Percentiles rank a stretch among this genome's conserved stretches.
Conservation (phyloP, 371 early-diverging fungal species). For the Zychaea mexicana region DNA sequence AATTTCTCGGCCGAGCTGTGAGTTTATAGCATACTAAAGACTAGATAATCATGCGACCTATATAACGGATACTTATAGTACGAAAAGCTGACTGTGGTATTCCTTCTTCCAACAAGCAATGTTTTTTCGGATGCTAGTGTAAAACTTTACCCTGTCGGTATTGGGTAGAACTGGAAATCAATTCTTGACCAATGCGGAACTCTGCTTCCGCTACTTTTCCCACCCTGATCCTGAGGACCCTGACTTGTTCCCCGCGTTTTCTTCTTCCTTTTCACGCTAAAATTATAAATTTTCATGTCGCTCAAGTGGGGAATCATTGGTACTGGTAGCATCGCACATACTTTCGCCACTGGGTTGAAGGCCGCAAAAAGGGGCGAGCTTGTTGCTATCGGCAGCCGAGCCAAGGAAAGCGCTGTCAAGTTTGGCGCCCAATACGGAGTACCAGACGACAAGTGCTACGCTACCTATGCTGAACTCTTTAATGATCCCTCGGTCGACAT, state of each 20-base stretch:
- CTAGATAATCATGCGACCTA: too few relatives aligned
- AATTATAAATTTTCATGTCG: constrained; percentile 15
- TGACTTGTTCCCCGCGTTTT: too few relatives aligned
- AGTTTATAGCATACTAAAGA: too few relatives aligned
- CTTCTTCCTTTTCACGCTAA: constrained; percentile 3
- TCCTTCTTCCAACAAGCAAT: too few relatives aligned
- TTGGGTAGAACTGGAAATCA: neutral
- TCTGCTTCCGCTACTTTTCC: too few relatives aligned
- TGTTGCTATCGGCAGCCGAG: constrained; percentile 49
- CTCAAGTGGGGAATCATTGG: constrained; percentile 53
- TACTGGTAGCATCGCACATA: constrained; percentile 51
- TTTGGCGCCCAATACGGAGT: constrained; percentile 38
- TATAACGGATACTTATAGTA: too few relatives aligned
- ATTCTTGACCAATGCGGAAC: too few relatives aligned
- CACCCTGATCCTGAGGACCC: neutral
- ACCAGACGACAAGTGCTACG: constrained; percentile 23
- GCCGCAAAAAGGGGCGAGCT: constrained; percentile 29
- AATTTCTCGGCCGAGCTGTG: too few relatives aligned
- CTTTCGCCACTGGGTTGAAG: constrained; percentile 42
- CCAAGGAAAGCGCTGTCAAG: constrained; percentile 24
- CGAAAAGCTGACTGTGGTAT: too few relatives aligned
- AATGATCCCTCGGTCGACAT: constrained; percentile 37
- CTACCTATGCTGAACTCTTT: constrained; percentile 37
- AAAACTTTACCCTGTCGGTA: too few relatives aligned
- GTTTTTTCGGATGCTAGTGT: too few relatives aligned